Percentiles rank a stretch among this genome's conserved stretches.
These are phyloP conservation scores for Pythium monospermum DNA, from an alignment of 352 stramenopile genomes.

Conservation along the genomic window DNA sequence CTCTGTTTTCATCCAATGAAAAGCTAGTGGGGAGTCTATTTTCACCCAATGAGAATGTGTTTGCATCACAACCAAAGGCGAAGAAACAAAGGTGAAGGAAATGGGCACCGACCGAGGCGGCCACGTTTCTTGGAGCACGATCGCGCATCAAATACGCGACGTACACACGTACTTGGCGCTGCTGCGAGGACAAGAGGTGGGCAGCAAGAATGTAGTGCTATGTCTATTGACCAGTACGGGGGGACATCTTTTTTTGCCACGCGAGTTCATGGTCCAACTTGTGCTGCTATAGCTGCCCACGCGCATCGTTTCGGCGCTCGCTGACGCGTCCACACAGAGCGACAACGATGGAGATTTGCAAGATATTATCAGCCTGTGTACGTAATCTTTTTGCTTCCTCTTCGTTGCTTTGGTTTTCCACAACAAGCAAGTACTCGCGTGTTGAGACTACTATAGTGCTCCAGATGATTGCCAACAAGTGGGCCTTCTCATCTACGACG, in stretches of 20 bases:
- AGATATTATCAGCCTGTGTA: conserved; percentile 16
- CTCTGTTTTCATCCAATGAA: conserved; percentile 2
- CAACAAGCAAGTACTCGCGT: background rate
- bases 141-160: conserved; percentile 9
- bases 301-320: conserved; percentile 11
- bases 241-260: no score
- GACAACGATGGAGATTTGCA: background rate
- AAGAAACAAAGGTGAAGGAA: no score
- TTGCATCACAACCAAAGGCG: background rate
- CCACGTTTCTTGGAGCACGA: background rate
- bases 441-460: conserved; percentile 6
- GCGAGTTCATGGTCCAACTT: no score
- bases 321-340: background rate
- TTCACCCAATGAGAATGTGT: conserved; percentile 1
- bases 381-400: background rate
- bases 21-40: background rate
- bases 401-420: background rate
- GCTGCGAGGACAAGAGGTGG: conserved; percentile 17
- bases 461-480: conserved; percentile 18
- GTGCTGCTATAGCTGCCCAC: conserved; percentile 11
- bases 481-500: background rate
- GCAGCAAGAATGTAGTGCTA: background rate
- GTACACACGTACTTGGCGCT: conserved; percentile 12
- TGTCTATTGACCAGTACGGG: background rate
- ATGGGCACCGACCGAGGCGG: no score